Evolutionary conservation across 2,329 filamentous ascomycete genomes (phyloP), one percentile per base, ranked within the genome.

Genomic region (Diaporthe capsici): DNA sequence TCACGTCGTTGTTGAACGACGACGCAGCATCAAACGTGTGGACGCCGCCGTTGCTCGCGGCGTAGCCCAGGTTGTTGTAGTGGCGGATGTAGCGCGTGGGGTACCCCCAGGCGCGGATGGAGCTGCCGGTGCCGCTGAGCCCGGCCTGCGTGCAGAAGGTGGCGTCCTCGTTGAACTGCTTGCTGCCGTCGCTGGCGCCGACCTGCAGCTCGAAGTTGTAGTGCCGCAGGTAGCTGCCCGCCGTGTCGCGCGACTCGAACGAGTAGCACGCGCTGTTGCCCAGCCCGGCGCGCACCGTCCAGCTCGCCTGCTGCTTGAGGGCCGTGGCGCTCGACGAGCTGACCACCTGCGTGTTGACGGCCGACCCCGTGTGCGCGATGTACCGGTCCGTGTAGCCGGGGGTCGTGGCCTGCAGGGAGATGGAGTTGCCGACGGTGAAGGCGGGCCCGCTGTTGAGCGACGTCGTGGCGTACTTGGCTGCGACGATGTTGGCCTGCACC

Each of bases 401-500:
- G 0, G 90, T 91, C 0, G 90, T 92, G 31, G 82, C 89, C 3
- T 84, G 86, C n/a, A 92, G 55, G 22, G 77, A 78, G 78, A 92
- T 81, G 0, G 87, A 86, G 0, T 84, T 85, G 8, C 89, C 90
- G 28, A 86, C 85, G 0, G 81, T 87, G 57, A 91, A 82, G 0
- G 83, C 83, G 0, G 82, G 78, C 0, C 89, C 90, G 78, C 86
- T 89, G 67, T 82, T 87, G 75, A 91, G 78, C 0, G 88, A 85
- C 0, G 83, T 79, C 9, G 79, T 81, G 83, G 87, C 86, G 76
- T 93, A 93, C 75, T 86, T 86, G 25, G 91, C 90, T 0, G 89
- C 89, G 0, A 90, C 90, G 74, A 93, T 89, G 79, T 93, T 85
- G 70, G 88, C 90, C 81, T 92, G 90, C 0, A 92, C 90, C 0